A percentile compares a stretch with the other conserved stretches of the same genome.
These are phyloP conservation scores for Anethum foeniculum DNA, from an alignment of 140 eudicot genomes.

Conservation along the genomic window DNA sequence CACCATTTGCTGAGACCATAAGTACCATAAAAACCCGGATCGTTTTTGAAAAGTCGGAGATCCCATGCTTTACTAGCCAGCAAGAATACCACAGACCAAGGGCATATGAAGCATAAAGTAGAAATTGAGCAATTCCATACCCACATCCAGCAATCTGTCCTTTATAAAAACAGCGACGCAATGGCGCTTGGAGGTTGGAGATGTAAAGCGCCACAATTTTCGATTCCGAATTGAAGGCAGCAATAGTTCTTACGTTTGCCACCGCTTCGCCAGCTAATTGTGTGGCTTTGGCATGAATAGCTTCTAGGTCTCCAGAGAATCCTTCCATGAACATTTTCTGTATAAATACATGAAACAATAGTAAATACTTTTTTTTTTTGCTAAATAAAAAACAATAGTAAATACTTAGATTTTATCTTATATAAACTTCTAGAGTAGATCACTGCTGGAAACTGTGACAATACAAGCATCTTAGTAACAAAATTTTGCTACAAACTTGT, in stretches of 20 bases:
- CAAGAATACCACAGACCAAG: conserved; percentile 96
- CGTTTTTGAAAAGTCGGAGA: conserved; percentile 86
- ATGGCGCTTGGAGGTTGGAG: conserved; percentile 50
- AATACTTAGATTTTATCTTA: neutral
- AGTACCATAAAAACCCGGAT: conserved; percentile 85
- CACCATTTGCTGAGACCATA: conserved; percentile 67
- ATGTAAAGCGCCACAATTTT: conserved; percentile 66
- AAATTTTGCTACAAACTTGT: neutral
- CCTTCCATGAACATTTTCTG: conserved; percentile 98
- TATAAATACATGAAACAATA: conserved; percentile 4
- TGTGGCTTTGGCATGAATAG: conserved; percentile 82
- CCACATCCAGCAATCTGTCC: conserved; percentile 95
- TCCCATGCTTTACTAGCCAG: conserved; percentile 92
- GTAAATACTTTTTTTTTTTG: no score
- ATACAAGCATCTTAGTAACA: neutral
- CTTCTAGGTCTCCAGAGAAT: conserved; percentile 93
- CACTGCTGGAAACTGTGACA: neutral
- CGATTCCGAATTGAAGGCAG: conserved; percentile 82
- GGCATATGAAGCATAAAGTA: conserved; percentile 89
- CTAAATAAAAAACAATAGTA: neutral
- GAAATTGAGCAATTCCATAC: conserved; percentile 85
- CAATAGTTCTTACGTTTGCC: conserved; percentile 80
- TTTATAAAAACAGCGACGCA: conserved; percentile 83
- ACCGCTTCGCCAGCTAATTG: conserved; percentile 95
- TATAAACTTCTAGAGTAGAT: neutral